Evolutionary conservation across 2,329 filamentous ascomycete species (phyloP), one percentile per base, ranked within the genome.

Genomic region (Coniochaeta sp.): DNA sequence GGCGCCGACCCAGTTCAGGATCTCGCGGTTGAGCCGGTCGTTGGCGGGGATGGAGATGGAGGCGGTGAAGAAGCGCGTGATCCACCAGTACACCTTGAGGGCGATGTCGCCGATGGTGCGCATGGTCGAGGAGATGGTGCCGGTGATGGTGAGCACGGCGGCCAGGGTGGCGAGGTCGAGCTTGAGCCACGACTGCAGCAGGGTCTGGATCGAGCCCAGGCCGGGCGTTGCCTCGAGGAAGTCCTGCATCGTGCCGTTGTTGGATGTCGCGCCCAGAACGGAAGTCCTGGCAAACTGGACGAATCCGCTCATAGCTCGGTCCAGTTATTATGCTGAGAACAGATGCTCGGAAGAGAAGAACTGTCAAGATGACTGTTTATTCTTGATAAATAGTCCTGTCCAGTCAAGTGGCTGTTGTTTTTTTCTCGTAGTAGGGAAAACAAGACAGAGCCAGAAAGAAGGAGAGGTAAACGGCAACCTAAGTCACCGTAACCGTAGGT

Each of bases 11-110:
- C 67, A 71, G 59, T 67, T 28, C 18, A 52, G 51, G 32, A 52
- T 52, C 33, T 52, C 47, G 31, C 51, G 31, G 55, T 70, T 70
- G 42, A 71, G 64, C 6, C 65, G 60, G 55, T 71, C 68, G 31
- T 60, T 62, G n/a, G 63, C 63, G 1, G 63, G 60, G 47, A 71
- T 66, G 20, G 66, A 68, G 16, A 71, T 63, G 4, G 67, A 66
- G 3, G 68, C 65, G 0, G 67, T 70, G 50, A 70, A 62, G 55
- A 69, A 69, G 3, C 62, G 58, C 2, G 67, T 63, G 4, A 69
- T 56, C 61, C 63, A 67, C 62, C 66, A 68, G 53, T 68, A 69
- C 26, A 69, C 13, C 52, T 65, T 64, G 16, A 48, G 6, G 4
- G 45, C 24, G 24, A 48, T 18, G 26, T 48, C 26, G 26, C 35